Conservation (phyloP, 176 grass and related monocot species). For the Pontederia paniculata region DNA sequence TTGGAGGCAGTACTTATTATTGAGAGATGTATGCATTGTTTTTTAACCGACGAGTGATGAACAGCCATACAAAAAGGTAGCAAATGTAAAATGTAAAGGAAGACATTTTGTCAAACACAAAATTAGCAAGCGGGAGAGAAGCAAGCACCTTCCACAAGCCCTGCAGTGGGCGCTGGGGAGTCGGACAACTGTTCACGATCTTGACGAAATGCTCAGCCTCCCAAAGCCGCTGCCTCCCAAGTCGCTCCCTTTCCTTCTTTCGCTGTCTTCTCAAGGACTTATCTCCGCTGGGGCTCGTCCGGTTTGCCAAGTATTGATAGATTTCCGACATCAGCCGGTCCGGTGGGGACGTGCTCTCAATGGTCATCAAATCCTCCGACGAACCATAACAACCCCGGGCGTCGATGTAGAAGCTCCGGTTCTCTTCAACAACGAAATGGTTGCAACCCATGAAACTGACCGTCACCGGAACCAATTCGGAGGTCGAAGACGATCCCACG, state of each 20-base stretch:
- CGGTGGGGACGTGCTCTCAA: slow-evolving; percentile 37
- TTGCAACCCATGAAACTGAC: slow-evolving; percentile 50
- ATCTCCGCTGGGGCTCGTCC: slow-evolving; percentile 29
- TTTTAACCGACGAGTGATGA: not conserved
- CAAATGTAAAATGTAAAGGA: not conserved
- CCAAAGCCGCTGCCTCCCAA: slow-evolving; percentile 27
- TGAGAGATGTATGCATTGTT: not conserved
- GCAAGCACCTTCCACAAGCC: slow-evolving; percentile 66
- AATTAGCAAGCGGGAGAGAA: not conserved
- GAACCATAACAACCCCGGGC: not conserved
- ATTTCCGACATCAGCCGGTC: slow-evolving; percentile 40
- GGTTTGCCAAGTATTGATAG: slow-evolving; percentile 54
- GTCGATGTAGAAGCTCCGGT: slow-evolving; percentile 1
- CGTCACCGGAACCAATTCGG: slow-evolving; percentile 27
- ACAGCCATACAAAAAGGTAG: not conserved
- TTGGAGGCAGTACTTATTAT: slow-evolving; percentile 11
- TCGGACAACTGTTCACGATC: slow-evolving; percentile 33
- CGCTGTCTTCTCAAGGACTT: slow-evolving; percentile 23
- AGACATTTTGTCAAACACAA: not conserved
- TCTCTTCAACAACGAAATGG: slow-evolving; percentile 41
- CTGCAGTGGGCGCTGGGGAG: slow-evolving; percentile 32
- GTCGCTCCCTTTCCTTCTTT: slow-evolving; percentile 28
- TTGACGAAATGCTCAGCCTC: slow-evolving; percentile 44
- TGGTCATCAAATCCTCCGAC: slow-evolving; percentile 19
- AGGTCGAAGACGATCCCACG: not conserved